Percentiles rank a stretch among this genome's conserved stretches.
phyloP scores from a whole-genome alignment of 768 basidiomycete genomes.

The Mycena rosella region DNA sequence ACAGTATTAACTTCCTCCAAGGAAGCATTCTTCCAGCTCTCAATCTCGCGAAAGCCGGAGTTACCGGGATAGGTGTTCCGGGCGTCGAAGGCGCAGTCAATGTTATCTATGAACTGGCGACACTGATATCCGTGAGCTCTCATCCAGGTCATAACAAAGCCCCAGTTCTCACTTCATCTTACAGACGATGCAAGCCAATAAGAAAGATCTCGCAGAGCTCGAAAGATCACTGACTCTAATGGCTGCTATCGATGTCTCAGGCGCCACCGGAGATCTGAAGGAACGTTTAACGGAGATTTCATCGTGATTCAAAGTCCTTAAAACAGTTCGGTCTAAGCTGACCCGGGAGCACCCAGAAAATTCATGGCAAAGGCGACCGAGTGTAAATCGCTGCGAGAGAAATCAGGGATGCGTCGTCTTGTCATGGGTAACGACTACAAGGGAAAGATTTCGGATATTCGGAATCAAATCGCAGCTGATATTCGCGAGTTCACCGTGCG shows the following conservation, averaged over 20 bases:
- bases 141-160: not conserved
- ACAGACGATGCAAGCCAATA: slow-evolving; percentile 7
- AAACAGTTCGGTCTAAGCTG: not conserved
- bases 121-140: not conserved
- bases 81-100: not conserved
- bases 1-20: no score
- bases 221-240: not conserved
- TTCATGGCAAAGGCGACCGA: not conserved
- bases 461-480: not conserved
- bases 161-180: not conserved
- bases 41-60: not conserved
- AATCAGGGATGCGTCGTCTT: not conserved
- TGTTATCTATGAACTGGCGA: not conserved
- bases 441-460: not conserved
- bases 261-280: not conserved
- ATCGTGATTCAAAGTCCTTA: not conserved
- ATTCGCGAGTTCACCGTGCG: slow-evolving; percentile 8
- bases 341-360: not conserved
- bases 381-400: not conserved
- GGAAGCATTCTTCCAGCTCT: not conserved
- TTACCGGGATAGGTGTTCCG: not conserved
- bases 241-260: not conserved
- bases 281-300: not conserved
- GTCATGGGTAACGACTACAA: not conserved
- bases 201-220: not conserved